Evolutionary conservation across 495 filamentous ascomycete species (phyloP).

Genomic region (Xylaria flabelliformis): DNA sequence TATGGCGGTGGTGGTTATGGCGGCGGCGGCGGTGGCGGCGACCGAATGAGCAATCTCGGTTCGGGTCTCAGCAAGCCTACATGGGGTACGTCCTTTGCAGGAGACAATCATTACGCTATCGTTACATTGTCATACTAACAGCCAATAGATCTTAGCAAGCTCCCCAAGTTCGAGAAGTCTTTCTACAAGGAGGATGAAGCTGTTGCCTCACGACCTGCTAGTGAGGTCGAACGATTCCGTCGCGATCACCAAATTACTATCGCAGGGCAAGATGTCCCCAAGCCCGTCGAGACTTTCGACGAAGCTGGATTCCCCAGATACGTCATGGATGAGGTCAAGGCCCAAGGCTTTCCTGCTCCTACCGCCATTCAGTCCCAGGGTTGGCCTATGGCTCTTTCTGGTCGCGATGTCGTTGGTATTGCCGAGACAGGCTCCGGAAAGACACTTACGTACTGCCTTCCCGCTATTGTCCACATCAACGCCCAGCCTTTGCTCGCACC

Average conservation of each 20-base stretch:
- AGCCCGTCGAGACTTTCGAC: constrained; percentile 94
- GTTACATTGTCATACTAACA: constrained; percentile 25
- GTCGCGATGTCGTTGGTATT: constrained; percentile 98
- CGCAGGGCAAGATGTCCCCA: constrained; percentile 78
- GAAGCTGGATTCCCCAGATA: constrained; percentile 96
- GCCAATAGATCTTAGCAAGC: constrained; percentile 67
- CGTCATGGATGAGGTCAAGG: constrained; percentile 97
- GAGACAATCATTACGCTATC: neutral
- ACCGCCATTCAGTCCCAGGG: constrained; percentile 98
- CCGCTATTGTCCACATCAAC: constrained; percentile 99
- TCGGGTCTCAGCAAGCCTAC: constrained; percentile 81
- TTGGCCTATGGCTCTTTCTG: constrained; percentile 98
- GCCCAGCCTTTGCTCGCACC: constrained; percentile 97
- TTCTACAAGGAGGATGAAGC: constrained; percentile 95
- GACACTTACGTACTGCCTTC: constrained; percentile 97
- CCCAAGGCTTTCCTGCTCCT: constrained; percentile 89
- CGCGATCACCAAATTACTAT: constrained; percentile 79
- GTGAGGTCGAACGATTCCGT: constrained; percentile 87
- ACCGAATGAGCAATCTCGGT: constrained; percentile 93
- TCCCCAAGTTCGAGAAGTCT: constrained; percentile 98
- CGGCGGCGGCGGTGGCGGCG: constrained; percentile 71
- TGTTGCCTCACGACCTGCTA: constrained; percentile 73
- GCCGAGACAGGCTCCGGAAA: constrained; percentile 99
- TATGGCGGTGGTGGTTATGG: constrained; percentile 60
- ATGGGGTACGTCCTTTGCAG: constrained; percentile 69